Conservation (phyloP, 805 yeast species). For the Vanderwaltozyma yarrowii region DNA sequence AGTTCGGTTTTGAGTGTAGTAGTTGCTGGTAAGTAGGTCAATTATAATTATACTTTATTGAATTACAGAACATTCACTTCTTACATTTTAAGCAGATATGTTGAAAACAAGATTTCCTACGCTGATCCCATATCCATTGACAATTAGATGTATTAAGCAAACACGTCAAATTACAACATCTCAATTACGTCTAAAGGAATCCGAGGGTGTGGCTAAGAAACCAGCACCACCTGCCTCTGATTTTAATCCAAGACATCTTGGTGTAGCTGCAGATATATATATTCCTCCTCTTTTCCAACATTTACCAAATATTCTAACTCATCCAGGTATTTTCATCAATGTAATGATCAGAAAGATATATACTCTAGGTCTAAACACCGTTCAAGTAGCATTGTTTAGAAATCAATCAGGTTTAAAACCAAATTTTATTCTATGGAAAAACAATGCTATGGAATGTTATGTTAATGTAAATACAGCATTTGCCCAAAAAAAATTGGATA, state of each 20-base stretch:
- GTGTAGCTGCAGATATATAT: slow-evolving; percentile 35
- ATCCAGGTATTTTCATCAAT: slow-evolving; percentile 36
- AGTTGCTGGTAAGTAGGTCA: no score
- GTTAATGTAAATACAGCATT: slow-evolving; percentile 75
- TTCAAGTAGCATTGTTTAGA: slow-evolving; percentile 56
- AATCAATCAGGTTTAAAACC: slow-evolving; percentile 62
- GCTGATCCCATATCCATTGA: background rate
- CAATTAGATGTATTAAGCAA: background rate
- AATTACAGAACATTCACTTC: no score
- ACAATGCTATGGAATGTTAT: slow-evolving; percentile 67
- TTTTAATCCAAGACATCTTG: slow-evolving; percentile 33
- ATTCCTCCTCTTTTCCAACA: slow-evolving; percentile 41
- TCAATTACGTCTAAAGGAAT: background rate
- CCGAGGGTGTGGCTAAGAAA: background rate
- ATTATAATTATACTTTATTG: no score
- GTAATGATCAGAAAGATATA: slow-evolving; percentile 51
- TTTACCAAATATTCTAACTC: slow-evolving; percentile 33
- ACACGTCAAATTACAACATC: background rate
- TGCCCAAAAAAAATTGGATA: slow-evolving; percentile 45
- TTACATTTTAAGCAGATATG: no score
- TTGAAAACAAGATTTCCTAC: background rate
- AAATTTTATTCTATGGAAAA: slow-evolving; percentile 69
- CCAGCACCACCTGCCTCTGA: slow-evolving; percentile 1
- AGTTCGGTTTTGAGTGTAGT: no score
- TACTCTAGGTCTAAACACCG: slow-evolving; percentile 56